These are phyloP conservation scores for Pseudonitzschia multiseries DNA, from an alignment of 108 stramenopile genomes.

Conservation along the genomic window DNA sequence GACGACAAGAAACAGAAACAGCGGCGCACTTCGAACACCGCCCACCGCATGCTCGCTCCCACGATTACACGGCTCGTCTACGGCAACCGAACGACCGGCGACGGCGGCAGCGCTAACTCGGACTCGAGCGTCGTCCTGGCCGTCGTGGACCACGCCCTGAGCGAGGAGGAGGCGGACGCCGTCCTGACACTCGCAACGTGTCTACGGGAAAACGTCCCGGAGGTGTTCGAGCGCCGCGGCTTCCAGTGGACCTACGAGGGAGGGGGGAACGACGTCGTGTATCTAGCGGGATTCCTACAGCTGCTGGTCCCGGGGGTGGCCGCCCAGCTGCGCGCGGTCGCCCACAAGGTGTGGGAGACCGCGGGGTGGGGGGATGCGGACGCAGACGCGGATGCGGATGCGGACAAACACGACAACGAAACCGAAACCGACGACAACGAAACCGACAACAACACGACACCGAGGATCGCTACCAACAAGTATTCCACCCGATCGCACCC, in stretches of 20 bases:
- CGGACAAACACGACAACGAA: not conserved
- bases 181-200: not conserved
- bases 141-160: slow-evolving; percentile 4
- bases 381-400: not conserved
- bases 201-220: not conserved
- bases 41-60: not conserved
- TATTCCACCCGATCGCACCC: not conserved
- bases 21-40: too few relatives aligned
- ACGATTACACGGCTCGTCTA: not conserved
- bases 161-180: slow-evolving; percentile 7
- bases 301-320: slow-evolving; percentile 21
- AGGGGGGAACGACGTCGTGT: slow-evolving; percentile 23
- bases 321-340: not conserved
- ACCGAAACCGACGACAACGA: not conserved
- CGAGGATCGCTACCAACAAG: too few relatives aligned
- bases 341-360: slow-evolving; percentile 6
- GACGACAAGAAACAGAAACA: too few relatives aligned
- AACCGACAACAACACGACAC: not conserved
- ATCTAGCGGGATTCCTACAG: slow-evolving; percentile 24
- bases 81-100: not conserved
- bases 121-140: not conserved
- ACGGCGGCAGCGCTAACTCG: too few relatives aligned
- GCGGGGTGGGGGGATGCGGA: not conserved
- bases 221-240: not conserved
- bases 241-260: not conserved